Base-by-base conservation (phyloP, 2,329 filamentous ascomycete species). In the Botrytis elliptica region DNA sequence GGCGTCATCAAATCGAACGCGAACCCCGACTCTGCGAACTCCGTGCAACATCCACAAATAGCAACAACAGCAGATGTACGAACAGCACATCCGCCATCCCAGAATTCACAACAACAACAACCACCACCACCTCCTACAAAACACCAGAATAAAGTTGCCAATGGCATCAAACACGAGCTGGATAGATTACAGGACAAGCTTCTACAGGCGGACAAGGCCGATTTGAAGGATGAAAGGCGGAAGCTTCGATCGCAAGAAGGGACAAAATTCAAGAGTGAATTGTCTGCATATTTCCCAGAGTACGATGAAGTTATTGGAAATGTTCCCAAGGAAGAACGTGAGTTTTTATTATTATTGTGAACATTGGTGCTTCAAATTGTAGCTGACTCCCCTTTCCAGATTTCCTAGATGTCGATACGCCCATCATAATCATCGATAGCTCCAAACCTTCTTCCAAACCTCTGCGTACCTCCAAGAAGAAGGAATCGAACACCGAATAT, bases 261-360 rank as follows among this genome's bases (percentile, higher is more conserved):
- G 18, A 91, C 91, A 70, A 88, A 93, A 78, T 91, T 94, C 84
- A 97, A 97, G 86, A 98, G 94, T 83, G 95, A 98, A 81, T 87
- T 98, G 75, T 91, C 94, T 55, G 88, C 90, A 66, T 98, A 97
- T 84, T 98, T 98, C 80, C 91, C 93, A 70, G 95, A 97, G 80
- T 98, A 97, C 83, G 95, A 98, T 83, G 93, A 97, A 81, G 89
- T 98, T 77, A 94, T 98, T 83, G 94, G 93, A 75, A 93, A 97
- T 81, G 91, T 70, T 29, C 89, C 91, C 57, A 92, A 92, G 79
- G 91, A 95, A 83, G 86, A 91, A 78, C 91, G 94, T 95, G 87
- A 82, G 89, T 65, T 59, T 5, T 65, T 6, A 20, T 20, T 16
- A 20, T 52, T 25, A 52, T 14, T n/a, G 14, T n/a, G 29, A 36